phyloP scores from a whole-genome alignment of 179 eudicot genomes.

The Amaranthus tricolor region DNA sequence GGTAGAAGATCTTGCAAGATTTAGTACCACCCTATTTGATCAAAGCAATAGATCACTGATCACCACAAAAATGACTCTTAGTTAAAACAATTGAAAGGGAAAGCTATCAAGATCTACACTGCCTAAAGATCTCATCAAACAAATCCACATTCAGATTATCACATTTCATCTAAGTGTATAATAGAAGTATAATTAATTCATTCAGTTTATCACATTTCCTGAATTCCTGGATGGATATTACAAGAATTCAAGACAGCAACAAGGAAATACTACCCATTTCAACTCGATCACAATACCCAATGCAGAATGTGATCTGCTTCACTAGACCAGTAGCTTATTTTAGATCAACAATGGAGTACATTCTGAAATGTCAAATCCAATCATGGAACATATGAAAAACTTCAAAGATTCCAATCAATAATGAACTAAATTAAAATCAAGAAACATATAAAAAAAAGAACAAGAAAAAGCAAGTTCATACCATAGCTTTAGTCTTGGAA shows the following conservation, averaged over 20 bases:
- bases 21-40: not conserved
- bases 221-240: not conserved
- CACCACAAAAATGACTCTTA: not conserved
- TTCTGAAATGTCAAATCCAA: not conserved
- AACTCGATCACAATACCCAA: not conserved
- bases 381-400: not conserved
- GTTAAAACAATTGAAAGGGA: too few relatives aligned
- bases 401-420: not conserved
- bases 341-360: slow-evolving; percentile 1
- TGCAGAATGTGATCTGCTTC: not conserved
- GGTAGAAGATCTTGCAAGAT: not conserved
- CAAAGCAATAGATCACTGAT: not conserved
- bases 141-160: too few relatives aligned
- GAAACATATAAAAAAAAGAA: not conserved
- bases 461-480: slow-evolving; percentile 5
- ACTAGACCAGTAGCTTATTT: not conserved
- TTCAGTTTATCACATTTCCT: not conserved
- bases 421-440: not conserved
- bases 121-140: too few relatives aligned
- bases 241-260: not conserved
- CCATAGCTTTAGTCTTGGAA: slow-evolving; percentile 54
- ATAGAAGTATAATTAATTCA: not conserved
- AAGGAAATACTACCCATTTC: too few relatives aligned
- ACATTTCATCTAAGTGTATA: too few relatives aligned
- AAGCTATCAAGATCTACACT: too few relatives aligned